A percentile compares a stretch with the other conserved stretches of the same genome.
Conservation (phyloP, 495 filamentous ascomycete genomes). For the Neurospora sp. region DNA sequence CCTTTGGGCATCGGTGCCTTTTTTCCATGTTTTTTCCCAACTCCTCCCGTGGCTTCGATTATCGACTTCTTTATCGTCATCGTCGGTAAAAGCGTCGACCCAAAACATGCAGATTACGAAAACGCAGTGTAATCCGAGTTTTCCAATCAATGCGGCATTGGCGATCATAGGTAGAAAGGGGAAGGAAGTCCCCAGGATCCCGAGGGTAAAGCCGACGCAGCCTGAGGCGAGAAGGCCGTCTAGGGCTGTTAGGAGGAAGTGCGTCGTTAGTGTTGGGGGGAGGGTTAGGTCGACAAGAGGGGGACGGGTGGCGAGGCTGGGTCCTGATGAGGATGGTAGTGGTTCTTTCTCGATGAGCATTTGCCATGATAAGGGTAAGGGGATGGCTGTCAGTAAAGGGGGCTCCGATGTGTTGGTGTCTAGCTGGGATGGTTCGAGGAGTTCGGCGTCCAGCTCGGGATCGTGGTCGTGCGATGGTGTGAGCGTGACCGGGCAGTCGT, state of each 20-base stretch:
- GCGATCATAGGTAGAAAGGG: slow-evolving; percentile 5
- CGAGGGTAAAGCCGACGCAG: slow-evolving; percentile 13
- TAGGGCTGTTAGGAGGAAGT: slow-evolving; percentile 13
- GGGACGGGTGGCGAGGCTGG: slow-evolving; percentile 2
- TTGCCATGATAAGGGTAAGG: slow-evolving; percentile 13
- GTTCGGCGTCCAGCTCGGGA: neutral
- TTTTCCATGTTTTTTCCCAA: neutral
- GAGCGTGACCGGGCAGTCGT: slow-evolving; percentile 14
- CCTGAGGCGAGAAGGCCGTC: slow-evolving; percentile 15
- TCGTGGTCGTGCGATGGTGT: neutral
- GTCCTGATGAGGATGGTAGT: neutral
- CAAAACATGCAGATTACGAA: slow-evolving; percentile 13
- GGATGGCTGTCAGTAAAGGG: neutral
- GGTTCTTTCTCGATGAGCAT: slow-evolving; percentile 10
- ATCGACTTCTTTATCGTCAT: neutral
- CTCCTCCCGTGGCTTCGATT: neutral
- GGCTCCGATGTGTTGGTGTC: neutral
- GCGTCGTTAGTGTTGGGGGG: slow-evolving; percentile 3
- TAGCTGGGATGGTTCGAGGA: neutral
- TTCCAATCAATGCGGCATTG: slow-evolving; percentile 5
- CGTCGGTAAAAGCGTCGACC: neutral
- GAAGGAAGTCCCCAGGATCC: slow-evolving; percentile 12
- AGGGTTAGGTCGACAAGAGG: slow-evolving; percentile 9
- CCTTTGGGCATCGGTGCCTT: neutral
- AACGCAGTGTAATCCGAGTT: slow-evolving; percentile 9